Evolutionary conservation across 2,329 filamentous ascomycete genomes (phyloP).

Genomic region (Furcasterigmium sp.): DNA sequence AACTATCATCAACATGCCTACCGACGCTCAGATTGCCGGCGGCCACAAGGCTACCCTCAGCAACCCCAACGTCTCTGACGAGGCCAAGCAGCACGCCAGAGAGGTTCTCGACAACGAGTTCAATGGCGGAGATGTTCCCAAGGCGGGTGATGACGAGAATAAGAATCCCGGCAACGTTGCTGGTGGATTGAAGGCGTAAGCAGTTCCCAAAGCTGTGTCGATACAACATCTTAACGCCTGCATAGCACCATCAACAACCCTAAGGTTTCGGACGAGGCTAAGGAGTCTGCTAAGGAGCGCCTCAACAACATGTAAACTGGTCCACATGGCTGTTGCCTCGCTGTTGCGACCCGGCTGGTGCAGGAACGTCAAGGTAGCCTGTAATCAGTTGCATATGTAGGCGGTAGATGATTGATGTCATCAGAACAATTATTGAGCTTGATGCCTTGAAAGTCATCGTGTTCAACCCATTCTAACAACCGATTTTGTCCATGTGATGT

Average conservation of each 20-base stretch:
- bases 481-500: too few species aligned
- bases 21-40: slow-evolving; percentile 45
- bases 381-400: too few species aligned
- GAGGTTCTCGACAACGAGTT: slow-evolving; percentile 46
- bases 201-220: slow-evolving; percentile 1
- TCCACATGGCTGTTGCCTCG: too few species aligned
- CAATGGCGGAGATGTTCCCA: slow-evolving; percentile 31
- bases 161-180: slow-evolving; percentile 52
- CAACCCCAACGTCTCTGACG: slow-evolving; percentile 50
- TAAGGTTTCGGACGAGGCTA: slow-evolving; percentile 50
- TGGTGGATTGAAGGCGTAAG: slow-evolving; percentile 46
- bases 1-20: slow-evolving; percentile 33
- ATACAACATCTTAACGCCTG: slow-evolving; percentile 4
- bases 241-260: slow-evolving; percentile 47
- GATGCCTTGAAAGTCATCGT: background rate
- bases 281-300: slow-evolving; percentile 47
- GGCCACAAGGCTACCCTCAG: slow-evolving; percentile 56
- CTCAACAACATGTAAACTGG: slow-evolving; percentile 36
- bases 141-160: slow-evolving; percentile 25
- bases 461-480: too few species aligned
- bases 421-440: background rate
- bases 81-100: slow-evolving; percentile 50
- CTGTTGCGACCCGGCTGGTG: too few species aligned
- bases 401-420: too few species aligned
- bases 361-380: too few species aligned